Conservation (phyloP, 495 filamentous ascomycete species). For the Lasiosphaeriaceae sp. region DNA sequence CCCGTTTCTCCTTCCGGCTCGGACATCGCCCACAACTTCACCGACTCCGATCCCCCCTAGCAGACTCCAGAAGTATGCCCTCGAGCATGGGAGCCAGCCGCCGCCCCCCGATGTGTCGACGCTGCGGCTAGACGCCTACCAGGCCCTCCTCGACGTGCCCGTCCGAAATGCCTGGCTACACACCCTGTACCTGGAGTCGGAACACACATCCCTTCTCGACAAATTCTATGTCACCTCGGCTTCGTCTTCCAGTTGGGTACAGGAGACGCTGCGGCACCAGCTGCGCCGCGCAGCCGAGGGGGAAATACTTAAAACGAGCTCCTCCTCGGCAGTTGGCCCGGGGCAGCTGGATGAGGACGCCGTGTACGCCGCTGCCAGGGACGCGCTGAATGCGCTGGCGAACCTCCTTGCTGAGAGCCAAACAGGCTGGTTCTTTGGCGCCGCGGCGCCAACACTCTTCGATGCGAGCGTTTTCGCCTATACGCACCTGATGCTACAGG, state of each 20-base stretch:
- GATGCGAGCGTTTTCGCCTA: slow-evolving; percentile 90
- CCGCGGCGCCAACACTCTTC: slow-evolving; percentile 61
- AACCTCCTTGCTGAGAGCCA: slow-evolving; percentile 58
- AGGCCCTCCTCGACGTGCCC: slow-evolving; percentile 71
- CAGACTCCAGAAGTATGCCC: slow-evolving; percentile 68
- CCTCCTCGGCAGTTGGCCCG: slow-evolving; percentile 37
- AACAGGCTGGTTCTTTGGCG: slow-evolving; percentile 37
- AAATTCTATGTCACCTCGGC: slow-evolving; percentile 64
- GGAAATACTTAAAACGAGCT: slow-evolving; percentile 71
- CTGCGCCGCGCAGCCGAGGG: slow-evolving; percentile 66
- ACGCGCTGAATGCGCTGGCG: slow-evolving; percentile 73
- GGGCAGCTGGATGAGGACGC: slow-evolving; percentile 49
- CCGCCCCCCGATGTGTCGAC: slow-evolving; percentile 6
- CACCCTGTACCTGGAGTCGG: slow-evolving; percentile 67
- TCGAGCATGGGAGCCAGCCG: slow-evolving; percentile 23
- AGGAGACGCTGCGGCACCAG: slow-evolving; percentile 55
- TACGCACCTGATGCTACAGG: slow-evolving; percentile 66
- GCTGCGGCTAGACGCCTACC: slow-evolving; percentile 68
- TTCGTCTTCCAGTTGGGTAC: slow-evolving; percentile 60
- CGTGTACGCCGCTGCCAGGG: slow-evolving; percentile 63
- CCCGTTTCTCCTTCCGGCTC: slow-evolving; percentile 74
- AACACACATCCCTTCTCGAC: slow-evolving; percentile 59
- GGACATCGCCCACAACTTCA: slow-evolving; percentile 6
- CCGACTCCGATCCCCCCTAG: slow-evolving; percentile 33
- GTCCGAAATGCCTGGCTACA: slow-evolving; percentile 88